Evolutionary conservation across 441 rosid species (phyloP), one percentile per base, ranked within the genome.

Genomic region (Gossypium davidsonii): DNA sequence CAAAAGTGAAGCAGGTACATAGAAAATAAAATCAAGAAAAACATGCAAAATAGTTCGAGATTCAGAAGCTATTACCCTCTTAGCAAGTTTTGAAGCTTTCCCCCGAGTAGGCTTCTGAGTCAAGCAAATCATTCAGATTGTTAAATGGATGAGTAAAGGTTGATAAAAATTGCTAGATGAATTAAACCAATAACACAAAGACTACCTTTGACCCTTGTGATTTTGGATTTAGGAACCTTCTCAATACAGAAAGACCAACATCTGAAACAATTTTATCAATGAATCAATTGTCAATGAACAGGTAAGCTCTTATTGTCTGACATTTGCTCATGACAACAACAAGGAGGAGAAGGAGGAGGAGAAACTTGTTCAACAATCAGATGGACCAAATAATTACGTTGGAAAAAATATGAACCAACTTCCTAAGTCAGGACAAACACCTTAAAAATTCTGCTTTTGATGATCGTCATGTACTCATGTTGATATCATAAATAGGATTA

Each of bases 201-300:
- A 63, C 75, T 83, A 95, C 99, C 98, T 88, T 79, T 70, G 81
- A 52, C 6, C 75, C 21, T 12, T 74, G 39, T 74, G 87, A 83
- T 21, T 85, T 76, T 59, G 96, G 91, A 64, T 83, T 23, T 85
- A 95, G 83, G 83, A 93, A 95, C 78, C 95, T 87, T 81, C 88
- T 86, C 81, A 95, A 84, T 67, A 95, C 84, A 49, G 95, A 90
- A 79, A 95, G 97, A 49, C 99, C 99, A 77, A 91, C 93, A 84
- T 91, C 99, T 95, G 94, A 76, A 79, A 72, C 73, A 75, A 83
- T 77, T 69, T 60, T 11, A 70, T 48, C 28, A 3, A 58, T 31
- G 7, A 17, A 75, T 72, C 49, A 53, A 39, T 25, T 17, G 23
- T 62, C 56, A 77, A 59, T 52, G 64, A 61, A 59, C 6, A 72